Conservation (phyloP, 257 asterid genomes). For the Galeopsis tetrahit region DNA sequence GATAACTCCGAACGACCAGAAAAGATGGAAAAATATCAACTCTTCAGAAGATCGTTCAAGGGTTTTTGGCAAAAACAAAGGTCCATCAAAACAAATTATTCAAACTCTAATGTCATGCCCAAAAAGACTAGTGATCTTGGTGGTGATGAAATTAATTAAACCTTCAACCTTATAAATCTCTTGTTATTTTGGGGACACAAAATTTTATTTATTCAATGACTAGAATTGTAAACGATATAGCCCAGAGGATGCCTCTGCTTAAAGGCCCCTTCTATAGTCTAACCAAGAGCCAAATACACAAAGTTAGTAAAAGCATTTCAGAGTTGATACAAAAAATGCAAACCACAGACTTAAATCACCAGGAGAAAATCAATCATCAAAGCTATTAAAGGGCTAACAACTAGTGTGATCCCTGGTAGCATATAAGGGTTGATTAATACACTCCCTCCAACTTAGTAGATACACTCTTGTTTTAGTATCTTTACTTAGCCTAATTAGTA, state of each 20-base stretch:
- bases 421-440: too few relatives aligned
- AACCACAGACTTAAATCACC: conserved; percentile 15
- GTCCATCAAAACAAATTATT: conserved; percentile 18
- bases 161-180: not conserved
- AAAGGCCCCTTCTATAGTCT: conserved; percentile 75
- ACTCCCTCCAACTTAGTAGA: too few relatives aligned
- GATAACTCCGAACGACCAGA: conserved; percentile 59
- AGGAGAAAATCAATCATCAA: conserved; percentile 62
- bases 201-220: not conserved
- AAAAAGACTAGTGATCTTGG: not conserved
- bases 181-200: not conserved
- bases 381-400: conserved; percentile 90
- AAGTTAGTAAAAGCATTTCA: conserved; percentile 30
- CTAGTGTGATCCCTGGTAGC: conserved; percentile 81
- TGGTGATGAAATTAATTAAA: not conserved
- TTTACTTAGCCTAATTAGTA: too few relatives aligned
- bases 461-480: too few relatives aligned
- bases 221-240: not conserved
- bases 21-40: conserved; percentile 50
- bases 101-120: not conserved
- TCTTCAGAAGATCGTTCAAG: conserved; percentile 22
- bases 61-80: not conserved
- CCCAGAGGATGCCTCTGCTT: conserved; percentile 13
- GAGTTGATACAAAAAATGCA: not conserved
- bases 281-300: conserved; percentile 37